Conservation (phyloP, 768 basidiomycete genomes). For the Harrya chromipes region DNA sequence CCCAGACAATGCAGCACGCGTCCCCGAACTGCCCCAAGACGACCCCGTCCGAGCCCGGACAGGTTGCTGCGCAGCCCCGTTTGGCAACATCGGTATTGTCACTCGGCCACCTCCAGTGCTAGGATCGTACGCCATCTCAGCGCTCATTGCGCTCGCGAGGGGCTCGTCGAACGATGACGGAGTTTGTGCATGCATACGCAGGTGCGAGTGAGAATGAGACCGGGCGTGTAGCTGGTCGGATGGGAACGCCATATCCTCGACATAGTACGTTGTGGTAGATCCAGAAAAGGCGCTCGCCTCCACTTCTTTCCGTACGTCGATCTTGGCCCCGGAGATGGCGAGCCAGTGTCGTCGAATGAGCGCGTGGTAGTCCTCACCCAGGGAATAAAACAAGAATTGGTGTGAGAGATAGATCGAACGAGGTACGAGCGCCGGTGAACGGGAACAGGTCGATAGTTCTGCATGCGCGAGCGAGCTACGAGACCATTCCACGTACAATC, state of each 20-base stretch:
- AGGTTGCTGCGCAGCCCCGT: slow-evolving; percentile 44
- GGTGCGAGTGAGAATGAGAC: slow-evolving; percentile 14
- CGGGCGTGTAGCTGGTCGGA: slow-evolving; percentile 5
- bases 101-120: slow-evolving; percentile 34
- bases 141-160: slow-evolving; percentile 67
- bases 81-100: slow-evolving; percentile 75
- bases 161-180: slow-evolving; percentile 68
- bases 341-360: slow-evolving; percentile 65
- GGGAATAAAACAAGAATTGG: slow-evolving; percentile 77
- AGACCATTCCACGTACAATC: not conserved
- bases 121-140: slow-evolving; percentile 51
- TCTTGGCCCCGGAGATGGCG: slow-evolving; percentile 52
- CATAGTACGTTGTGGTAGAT: slow-evolving; percentile 18
- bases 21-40: slow-evolving; percentile 16
- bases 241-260: slow-evolving; percentile 17
- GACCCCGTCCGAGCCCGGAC: not conserved
- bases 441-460: slow-evolving; percentile 75
- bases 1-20: slow-evolving; percentile 16
- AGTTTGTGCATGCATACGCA: slow-evolving; percentile 41
- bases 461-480: slow-evolving; percentile 71
- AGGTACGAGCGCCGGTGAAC: slow-evolving; percentile 57
- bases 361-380: slow-evolving; percentile 77
- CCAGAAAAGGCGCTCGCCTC: slow-evolving; percentile 55
- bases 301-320: slow-evolving; percentile 72
- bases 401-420: slow-evolving; percentile 79